phyloP scores from a whole-genome alignment of 352 stramenopile genomes.

The Globisporangium splendens region DNA sequence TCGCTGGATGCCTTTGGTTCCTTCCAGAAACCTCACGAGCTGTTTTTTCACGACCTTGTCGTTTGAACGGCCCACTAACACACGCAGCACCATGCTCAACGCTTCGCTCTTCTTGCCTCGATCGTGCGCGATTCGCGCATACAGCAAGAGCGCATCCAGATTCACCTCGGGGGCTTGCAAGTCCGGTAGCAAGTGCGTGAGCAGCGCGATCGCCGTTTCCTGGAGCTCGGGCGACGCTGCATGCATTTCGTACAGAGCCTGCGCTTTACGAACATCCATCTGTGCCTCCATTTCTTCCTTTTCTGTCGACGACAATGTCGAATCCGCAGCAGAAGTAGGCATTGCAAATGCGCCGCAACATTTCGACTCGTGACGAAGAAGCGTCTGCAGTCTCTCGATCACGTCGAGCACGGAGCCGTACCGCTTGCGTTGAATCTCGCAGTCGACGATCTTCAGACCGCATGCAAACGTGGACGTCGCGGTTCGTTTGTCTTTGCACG shows the following conservation, averaged over 20 bases:
- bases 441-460: slow-evolving; percentile 42
- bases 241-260: slow-evolving; percentile 39
- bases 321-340: background rate
- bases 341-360: background rate
- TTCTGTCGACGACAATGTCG: background rate
- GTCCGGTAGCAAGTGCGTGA: slow-evolving; percentile 54
- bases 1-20: slow-evolving; percentile 33
- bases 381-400: slow-evolving; percentile 38
- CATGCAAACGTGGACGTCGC: slow-evolving; percentile 25
- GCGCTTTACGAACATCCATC: slow-evolving; percentile 47
- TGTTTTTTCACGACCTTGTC: slow-evolving; percentile 48
- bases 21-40: slow-evolving; percentile 42
- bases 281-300: slow-evolving; percentile 31
- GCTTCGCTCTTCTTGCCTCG: slow-evolving; percentile 57
- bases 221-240: slow-evolving; percentile 33
- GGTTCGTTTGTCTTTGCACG: background rate
- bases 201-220: slow-evolving; percentile 49
- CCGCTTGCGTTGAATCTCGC: slow-evolving; percentile 31
- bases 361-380: slow-evolving; percentile 32
- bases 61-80: slow-evolving; percentile 49
- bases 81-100: slow-evolving; percentile 61
- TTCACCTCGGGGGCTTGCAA: slow-evolving; percentile 48
- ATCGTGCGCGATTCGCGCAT: slow-evolving; percentile 57
- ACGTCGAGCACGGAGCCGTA: slow-evolving; percentile 27
- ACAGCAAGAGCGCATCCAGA: slow-evolving; percentile 63